Evolutionary conservation across 1,139 yeast genomes (phyloP).

Genomic region (Ogataea hybrid): DNA sequence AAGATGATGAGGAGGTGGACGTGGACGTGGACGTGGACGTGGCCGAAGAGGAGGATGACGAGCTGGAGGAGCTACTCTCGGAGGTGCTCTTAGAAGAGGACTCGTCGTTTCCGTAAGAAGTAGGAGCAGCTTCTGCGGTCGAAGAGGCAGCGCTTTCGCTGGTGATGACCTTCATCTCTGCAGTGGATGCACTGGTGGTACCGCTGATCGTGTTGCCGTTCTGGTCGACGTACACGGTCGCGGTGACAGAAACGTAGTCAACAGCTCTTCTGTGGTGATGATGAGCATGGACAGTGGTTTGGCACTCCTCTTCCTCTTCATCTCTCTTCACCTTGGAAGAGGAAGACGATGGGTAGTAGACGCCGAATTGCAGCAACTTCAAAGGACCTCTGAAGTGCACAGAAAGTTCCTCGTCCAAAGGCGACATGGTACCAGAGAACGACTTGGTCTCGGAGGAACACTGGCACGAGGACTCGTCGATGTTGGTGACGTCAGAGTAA

Average conservation of each 20-base stretch:
- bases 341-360: conserved; percentile 48
- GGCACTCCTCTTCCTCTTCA: conserved; percentile 25
- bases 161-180: background rate
- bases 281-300: conserved; percentile 33
- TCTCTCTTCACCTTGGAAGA: conserved; percentile 42
- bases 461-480: conserved; percentile 66
- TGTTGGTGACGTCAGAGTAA: conserved; percentile 65
- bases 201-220: conserved; percentile 45
- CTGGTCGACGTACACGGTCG: conserved; percentile 56
- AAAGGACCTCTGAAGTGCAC: conserved; percentile 96
- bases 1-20: conserved; percentile 32
- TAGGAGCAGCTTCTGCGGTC: conserved; percentile 13
- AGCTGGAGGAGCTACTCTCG: conserved; percentile 15
- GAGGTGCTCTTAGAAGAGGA: background rate
- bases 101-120: conserved; percentile 1
- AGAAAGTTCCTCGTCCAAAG: conserved; percentile 84
- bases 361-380: conserved; percentile 75
- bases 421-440: conserved; percentile 79
- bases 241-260: conserved; percentile 66
- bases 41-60: conserved; percentile 15
- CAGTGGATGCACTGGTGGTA: conserved; percentile 17
- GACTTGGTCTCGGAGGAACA: conserved; percentile 50
- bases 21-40: too few species aligned
- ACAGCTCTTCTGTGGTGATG: conserved; percentile 50
- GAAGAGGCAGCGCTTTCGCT: conserved; percentile 13